These are phyloP conservation scores for Phyllosticta citriasiana DNA, from an alignment of 2,329 filamentous ascomycete species.

Conservation along the genomic window DNA sequence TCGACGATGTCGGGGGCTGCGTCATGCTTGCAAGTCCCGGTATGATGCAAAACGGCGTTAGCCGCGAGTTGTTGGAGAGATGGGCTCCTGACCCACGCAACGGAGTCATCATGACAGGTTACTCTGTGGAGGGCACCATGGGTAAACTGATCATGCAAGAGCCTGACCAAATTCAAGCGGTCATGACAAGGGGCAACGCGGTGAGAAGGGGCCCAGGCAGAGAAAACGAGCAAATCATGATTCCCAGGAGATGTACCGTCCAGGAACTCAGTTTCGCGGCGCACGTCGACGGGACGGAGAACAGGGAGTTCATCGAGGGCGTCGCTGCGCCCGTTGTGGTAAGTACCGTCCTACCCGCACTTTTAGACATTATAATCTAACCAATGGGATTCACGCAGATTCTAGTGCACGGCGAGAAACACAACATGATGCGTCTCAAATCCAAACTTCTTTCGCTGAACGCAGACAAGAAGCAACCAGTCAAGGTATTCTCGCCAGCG, in stretches of 20 bases:
- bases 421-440: slow-evolving; percentile 96
- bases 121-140: slow-evolving; percentile 98
- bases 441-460: slow-evolving; percentile 92
- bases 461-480: slow-evolving; percentile 65
- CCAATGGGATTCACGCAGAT: slow-evolving; percentile 47
- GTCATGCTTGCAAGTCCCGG: slow-evolving; percentile 96
- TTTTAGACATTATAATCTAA: background rate
- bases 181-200: slow-evolving; percentile 60
- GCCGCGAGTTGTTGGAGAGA: slow-evolving; percentile 79
- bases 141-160: slow-evolving; percentile 91
- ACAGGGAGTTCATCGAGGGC: slow-evolving; percentile 93
- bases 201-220: slow-evolving; percentile 52
- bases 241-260: slow-evolving; percentile 83
- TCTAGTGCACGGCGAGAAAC: slow-evolving; percentile 90
- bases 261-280: slow-evolving; percentile 94
- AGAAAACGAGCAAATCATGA: slow-evolving; percentile 73
- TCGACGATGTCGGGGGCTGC: slow-evolving; percentile 90
- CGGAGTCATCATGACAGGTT: slow-evolving; percentile 96
- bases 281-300: slow-evolving; percentile 92
- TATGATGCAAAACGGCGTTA: slow-evolving; percentile 97
- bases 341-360: slow-evolving; percentile 33
- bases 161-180: slow-evolving; percentile 85
- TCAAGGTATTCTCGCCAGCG: slow-evolving; percentile 85
- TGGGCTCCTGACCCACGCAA: slow-evolving; percentile 97
- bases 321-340: slow-evolving; percentile 86